Percentiles rank a stretch among this genome's conserved stretches.
Conservation (phyloP, 2,329 filamentous ascomycete genomes). For the Zymoseptoria brevis region DNA sequence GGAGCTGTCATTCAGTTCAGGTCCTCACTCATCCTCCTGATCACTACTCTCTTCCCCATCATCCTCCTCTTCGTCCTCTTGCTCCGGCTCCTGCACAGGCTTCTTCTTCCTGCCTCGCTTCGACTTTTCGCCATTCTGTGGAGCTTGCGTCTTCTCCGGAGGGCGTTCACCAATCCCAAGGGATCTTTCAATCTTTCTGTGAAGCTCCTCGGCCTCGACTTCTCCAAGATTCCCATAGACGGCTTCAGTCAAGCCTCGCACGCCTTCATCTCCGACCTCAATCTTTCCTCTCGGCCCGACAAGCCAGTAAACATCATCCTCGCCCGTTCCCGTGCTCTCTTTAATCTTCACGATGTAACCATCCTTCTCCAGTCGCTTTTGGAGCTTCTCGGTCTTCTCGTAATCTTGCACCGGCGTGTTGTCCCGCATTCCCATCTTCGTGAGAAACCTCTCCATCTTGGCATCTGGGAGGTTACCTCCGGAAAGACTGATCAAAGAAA, state of each 20-base stretch:
- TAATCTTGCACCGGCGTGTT: conserved; percentile 50
- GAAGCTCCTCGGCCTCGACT: conserved; percentile 26
- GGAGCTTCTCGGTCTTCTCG: conserved; percentile 65
- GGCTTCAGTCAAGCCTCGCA: conserved; percentile 58
- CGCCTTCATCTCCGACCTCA: conserved; percentile 71
- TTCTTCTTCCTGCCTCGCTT: conserved; percentile 2
- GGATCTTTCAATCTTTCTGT: conserved; percentile 28
- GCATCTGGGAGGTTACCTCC: conserved; percentile 67
- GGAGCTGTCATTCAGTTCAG: neutral
- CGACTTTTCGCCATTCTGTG: conserved; percentile 2
- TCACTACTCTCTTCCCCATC: conserved; percentile 8
- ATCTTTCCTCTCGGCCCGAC: conserved; percentile 78
- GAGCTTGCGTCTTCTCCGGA: conserved; percentile 1
- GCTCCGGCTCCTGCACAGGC: neutral
- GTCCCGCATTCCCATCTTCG: conserved; percentile 64
- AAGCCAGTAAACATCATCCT: conserved; percentile 71
- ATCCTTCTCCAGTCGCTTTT: conserved; percentile 69
- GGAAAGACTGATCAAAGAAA: conserved; percentile 65
- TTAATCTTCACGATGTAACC: conserved; percentile 71
- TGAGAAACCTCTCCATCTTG: conserved; percentile 68
- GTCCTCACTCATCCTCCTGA: conserved; percentile 10
- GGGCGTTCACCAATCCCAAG: conserved; percentile 21
- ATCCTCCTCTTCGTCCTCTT: conserved; percentile 8
- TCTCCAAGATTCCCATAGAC: conserved; percentile 42
- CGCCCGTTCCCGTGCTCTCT: conserved; percentile 57